Evolutionary conservation across 169 alveolate genomes (phyloP).

Genomic region (Plasmodium knowlesi): DNA sequence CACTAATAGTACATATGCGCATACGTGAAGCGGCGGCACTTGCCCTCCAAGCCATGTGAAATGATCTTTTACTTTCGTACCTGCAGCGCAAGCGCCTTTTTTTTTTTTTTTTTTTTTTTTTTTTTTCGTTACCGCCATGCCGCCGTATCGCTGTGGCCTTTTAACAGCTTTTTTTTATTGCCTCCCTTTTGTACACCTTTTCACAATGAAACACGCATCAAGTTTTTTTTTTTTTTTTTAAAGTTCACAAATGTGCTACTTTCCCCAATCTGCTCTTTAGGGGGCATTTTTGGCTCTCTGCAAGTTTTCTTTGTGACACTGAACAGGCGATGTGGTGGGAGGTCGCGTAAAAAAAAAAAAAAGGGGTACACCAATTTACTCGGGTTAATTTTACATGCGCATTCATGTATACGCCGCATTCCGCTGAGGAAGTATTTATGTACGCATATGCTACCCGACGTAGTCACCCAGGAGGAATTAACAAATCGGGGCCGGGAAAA

Average conservation of each 20-base stretch:
- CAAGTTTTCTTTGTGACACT: neutral
- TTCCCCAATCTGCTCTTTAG: neutral
- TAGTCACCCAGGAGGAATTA: neutral
- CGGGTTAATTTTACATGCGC: neutral
- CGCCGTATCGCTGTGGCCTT: neutral
- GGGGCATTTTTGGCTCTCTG: neutral
- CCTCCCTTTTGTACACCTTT: neutral
- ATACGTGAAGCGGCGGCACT: neutral
- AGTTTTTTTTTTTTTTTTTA: neutral
- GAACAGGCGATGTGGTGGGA: neutral
- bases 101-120: too few species aligned
- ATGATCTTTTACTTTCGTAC: neutral
- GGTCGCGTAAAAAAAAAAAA: neutral
- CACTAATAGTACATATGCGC: neutral
- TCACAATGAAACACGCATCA: neutral
- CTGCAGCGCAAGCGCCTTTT: neutral
- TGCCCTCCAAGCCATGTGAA: neutral
- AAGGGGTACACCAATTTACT: neutral
- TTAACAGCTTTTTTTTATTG: neutral
- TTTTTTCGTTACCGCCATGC: neutral
- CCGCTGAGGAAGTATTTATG: neutral
- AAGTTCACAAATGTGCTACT: neutral
- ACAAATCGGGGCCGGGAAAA: neutral
- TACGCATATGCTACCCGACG: neutral
- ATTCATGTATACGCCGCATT: neutral